These are phyloP conservation scores for Meyerozyma athensensis DNA, from an alignment of 1,139 yeast species.

Conservation along the genomic window DNA sequence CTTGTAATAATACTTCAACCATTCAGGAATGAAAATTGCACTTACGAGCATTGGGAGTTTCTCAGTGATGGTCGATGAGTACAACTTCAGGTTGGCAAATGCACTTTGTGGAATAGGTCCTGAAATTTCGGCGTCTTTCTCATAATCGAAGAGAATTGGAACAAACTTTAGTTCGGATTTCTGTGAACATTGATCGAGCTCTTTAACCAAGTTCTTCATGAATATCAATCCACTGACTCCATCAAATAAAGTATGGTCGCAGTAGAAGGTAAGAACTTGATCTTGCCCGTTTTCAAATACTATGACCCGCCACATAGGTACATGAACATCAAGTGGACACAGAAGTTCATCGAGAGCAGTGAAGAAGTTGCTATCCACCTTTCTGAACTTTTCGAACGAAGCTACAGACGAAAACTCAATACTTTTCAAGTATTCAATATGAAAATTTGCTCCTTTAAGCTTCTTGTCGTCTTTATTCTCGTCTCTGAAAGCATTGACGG, in stretches of 20 bases:
- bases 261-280: constrained; percentile 21
- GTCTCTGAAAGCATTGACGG: constrained; percentile 17
- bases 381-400: constrained; percentile 11
- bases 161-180: background rate
- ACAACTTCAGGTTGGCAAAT: constrained; percentile 4
- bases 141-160: constrained; percentile 9
- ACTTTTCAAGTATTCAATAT: constrained; percentile 15
- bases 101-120: constrained; percentile 5
- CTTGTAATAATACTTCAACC: constrained; percentile 7
- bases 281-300: constrained; percentile 17
- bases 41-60: constrained; percentile 5
- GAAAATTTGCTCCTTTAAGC: constrained; percentile 15
- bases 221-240: constrained; percentile 32
- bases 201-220: constrained; percentile 25
- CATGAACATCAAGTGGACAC: constrained; percentile 14
- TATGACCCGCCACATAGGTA: constrained; percentile 30
- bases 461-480: constrained; percentile 10
- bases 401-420: constrained; percentile 26
- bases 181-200: constrained; percentile 7
- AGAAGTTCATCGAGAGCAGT: constrained; percentile 13
- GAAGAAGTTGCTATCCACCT: constrained; percentile 15
- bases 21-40: constrained; percentile 7
- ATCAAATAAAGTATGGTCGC: constrained; percentile 34
- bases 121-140: constrained; percentile 4
- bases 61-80: constrained; percentile 8